Evolutionary conservation across 1,284 basidiomycete genomes (phyloP).

Genomic region (Moniliophthora roreri): DNA sequence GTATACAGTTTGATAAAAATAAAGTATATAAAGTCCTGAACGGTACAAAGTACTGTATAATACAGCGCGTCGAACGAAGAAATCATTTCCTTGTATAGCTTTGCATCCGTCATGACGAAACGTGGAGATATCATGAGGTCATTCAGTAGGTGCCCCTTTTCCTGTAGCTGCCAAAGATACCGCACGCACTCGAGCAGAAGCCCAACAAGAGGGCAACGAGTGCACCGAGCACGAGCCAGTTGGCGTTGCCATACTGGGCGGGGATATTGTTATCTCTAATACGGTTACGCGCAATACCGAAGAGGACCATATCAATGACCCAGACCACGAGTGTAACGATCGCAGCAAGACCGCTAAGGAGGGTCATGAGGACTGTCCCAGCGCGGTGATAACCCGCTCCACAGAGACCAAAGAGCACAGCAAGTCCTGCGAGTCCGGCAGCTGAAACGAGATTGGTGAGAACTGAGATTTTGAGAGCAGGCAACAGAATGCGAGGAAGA

Average conservation of each 20-base stretch:
- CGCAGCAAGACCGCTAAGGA: slow-evolving; percentile 62
- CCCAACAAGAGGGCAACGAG: slow-evolving; percentile 1
- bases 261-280: slow-evolving; percentile 49
- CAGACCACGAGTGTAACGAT: slow-evolving; percentile 67
- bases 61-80: too few relatives aligned
- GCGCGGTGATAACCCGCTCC: slow-evolving; percentile 61
- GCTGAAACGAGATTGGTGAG: slow-evolving; percentile 32
- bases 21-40: too few relatives aligned
- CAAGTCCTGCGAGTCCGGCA: slow-evolving; percentile 68
- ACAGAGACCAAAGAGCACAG: slow-evolving; percentile 73
- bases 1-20: too few relatives aligned
- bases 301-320: slow-evolving; percentile 79
- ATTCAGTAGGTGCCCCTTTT: background rate
- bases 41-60: too few relatives aligned
- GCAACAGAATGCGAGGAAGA: slow-evolving; percentile 4
- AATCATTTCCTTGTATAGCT: too few relatives aligned
- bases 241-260: slow-evolving; percentile 45
- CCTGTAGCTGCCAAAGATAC: slow-evolving; percentile 2
- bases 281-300: slow-evolving; percentile 64
- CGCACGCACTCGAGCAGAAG: slow-evolving; percentile 1
- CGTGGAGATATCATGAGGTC: too few relatives aligned
- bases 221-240: slow-evolving; percentile 5
- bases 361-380: slow-evolving; percentile 75
- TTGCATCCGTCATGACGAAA: too few relatives aligned
- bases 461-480: background rate